phyloP scores from a whole-genome alignment of 2,329 filamentous ascomycete genomes.

The Aspergillus puulaauensis region DNA sequence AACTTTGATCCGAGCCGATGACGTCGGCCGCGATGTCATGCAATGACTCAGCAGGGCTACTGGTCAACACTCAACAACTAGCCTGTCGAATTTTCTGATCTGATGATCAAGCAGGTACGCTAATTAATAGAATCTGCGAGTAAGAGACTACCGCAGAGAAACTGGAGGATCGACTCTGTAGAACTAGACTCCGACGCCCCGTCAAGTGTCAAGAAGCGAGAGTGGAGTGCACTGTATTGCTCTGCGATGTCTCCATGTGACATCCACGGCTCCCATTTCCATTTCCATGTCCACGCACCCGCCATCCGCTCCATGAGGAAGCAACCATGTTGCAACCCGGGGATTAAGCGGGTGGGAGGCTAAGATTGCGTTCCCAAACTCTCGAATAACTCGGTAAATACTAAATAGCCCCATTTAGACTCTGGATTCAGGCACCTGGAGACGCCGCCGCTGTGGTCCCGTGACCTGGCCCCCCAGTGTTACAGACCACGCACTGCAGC shows the following conservation, averaged over 20 bases:
- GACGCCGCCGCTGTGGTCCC: not conserved
- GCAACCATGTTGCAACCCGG: not conserved
- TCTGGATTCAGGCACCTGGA: not conserved
- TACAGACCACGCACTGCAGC: not conserved
- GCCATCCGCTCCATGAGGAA: not conserved
- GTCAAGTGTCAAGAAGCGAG: not conserved
- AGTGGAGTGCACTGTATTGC: not conserved
- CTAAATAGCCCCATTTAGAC: not conserved
- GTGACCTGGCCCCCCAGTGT: not conserved
- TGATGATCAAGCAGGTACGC: not conserved
- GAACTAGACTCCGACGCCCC: not conserved
- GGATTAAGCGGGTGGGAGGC: not conserved
- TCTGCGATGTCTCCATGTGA: not conserved
- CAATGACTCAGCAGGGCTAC: conserved; percentile 10
- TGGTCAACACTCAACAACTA: not conserved
- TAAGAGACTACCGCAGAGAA: not conserved
- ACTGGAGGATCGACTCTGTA: not conserved
- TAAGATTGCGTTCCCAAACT: not conserved
- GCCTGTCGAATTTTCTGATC: not conserved
- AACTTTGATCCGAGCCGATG: conserved; percentile 3
- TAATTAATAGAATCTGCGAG: not conserved
- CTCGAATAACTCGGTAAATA: not conserved
- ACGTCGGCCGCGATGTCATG: conserved; percentile 15
- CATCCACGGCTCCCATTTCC: not conserved
- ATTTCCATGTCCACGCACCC: not conserved